Conservation (phyloP, 2,329 filamentous ascomycete species). For the Lecanicillium sp. region DNA sequence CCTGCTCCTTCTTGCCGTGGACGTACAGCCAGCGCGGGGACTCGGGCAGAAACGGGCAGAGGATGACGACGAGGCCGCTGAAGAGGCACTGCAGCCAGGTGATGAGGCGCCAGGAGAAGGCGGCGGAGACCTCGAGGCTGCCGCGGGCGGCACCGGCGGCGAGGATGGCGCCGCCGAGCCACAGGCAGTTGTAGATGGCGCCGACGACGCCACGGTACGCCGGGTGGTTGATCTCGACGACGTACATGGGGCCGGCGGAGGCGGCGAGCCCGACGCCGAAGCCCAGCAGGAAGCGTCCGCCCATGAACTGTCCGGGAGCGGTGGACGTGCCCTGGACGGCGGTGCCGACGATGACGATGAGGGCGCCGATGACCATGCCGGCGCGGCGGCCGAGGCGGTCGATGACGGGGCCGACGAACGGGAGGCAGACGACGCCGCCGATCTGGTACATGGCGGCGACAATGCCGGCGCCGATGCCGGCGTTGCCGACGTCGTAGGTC, state of each 20-base stretch:
- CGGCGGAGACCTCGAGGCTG: slow-evolving; percentile 24
- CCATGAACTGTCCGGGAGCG: slow-evolving; percentile 47
- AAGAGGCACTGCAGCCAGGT: slow-evolving; percentile 36
- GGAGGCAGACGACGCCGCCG: slow-evolving; percentile 37
- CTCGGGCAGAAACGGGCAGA: slow-evolving; percentile 27
- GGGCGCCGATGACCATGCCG: slow-evolving; percentile 42
- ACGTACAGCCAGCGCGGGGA: slow-evolving; percentile 36
- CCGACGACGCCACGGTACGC: slow-evolving; percentile 48
- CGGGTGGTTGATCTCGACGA: slow-evolving; percentile 58
- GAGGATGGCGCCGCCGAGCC: slow-evolving; percentile 38
- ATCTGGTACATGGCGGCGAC: slow-evolving; percentile 48
- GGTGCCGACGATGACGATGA: slow-evolving; percentile 36
- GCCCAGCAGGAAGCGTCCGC: slow-evolving; percentile 47
- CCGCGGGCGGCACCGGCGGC: slow-evolving; percentile 41
- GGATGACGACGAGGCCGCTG: slow-evolving; percentile 28
- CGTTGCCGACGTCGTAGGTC: slow-evolving; percentile 34
- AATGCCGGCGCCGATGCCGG: slow-evolving; percentile 43
- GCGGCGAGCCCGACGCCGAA: slow-evolving; percentile 55
- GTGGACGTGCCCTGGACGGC: slow-evolving; percentile 26
- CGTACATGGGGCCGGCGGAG: slow-evolving; percentile 57
- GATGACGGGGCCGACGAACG: slow-evolving; percentile 38
- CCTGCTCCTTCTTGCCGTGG: slow-evolving; percentile 26
- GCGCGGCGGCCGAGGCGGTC: slow-evolving; percentile 42
- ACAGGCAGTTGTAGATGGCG: slow-evolving; percentile 23
- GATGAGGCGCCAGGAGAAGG: slow-evolving; percentile 34